Percentiles rank a stretch among this genome's conserved stretches.
Evolutionary conservation across 495 filamentous ascomycete genomes (phyloP).

Genomic region (Chaetomium tenue): DNA sequence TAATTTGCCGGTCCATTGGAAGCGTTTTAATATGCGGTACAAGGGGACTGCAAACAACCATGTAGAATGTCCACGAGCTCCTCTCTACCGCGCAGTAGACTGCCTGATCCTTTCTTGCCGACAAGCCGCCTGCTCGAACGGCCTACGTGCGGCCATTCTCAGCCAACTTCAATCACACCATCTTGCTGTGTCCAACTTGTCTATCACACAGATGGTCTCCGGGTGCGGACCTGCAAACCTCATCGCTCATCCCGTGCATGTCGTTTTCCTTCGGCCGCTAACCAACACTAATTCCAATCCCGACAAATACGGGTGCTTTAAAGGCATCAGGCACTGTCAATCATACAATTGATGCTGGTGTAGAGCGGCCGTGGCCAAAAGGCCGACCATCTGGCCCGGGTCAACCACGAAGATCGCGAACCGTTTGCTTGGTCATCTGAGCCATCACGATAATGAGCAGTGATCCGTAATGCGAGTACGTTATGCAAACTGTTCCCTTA

Average conservation of each 20-base stretch:
- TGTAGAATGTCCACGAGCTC: no score
- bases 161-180: no score
- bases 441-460: neutral
- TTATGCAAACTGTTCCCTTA: neutral
- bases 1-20: neutral
- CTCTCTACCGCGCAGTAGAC: no score
- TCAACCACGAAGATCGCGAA: neutral
- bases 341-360: neutral
- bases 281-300: neutral
- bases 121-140: no score
- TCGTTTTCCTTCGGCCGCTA: no score
- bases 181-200: neutral
- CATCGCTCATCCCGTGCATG: no score
- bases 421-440: constrained; percentile 5
- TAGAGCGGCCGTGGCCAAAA: neutral
- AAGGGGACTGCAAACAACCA: no score
- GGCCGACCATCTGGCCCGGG: neutral
- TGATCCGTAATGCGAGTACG: neutral
- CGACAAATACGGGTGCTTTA: neutral
- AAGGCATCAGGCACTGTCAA: neutral
- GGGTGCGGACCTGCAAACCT: no score
- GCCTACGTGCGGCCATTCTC: no score
- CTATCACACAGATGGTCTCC: neutral
- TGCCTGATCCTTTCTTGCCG: no score
- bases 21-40: neutral